Percentiles rank a stretch among this genome's conserved stretches.
Evolutionary conservation across 345 rosid species (phyloP).

Genomic region (Excoecaria agallocha): DNA sequence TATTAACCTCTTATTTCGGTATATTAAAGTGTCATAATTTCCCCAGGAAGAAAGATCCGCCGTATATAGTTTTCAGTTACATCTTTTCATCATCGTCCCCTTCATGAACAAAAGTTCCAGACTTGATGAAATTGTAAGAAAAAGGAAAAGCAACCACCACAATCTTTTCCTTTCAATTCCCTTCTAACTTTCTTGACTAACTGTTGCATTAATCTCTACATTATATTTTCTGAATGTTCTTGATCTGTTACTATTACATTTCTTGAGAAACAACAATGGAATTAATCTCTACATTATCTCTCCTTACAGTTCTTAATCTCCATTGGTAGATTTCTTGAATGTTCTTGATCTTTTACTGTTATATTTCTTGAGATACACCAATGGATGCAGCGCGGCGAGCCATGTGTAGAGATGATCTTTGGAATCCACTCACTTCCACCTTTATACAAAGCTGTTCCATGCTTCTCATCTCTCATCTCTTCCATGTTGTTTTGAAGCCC

Average conservation of each 20-base stretch:
- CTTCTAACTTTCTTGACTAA: neutral
- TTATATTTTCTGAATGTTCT: neutral
- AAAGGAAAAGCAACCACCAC: neutral
- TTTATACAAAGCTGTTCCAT: neutral
- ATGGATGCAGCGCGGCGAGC: slow-evolving; percentile 13
- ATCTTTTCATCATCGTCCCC: neutral
- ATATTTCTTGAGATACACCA: neutral
- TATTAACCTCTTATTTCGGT: neutral
- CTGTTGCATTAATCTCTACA: neutral
- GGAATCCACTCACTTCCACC: slow-evolving; percentile 5
- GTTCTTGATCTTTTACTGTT: neutral
- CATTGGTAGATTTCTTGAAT: neutral
- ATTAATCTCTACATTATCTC: no score
- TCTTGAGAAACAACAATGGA: slow-evolving; percentile 1
- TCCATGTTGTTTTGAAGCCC: slow-evolving; percentile 12
- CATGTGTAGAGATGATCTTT: slow-evolving; percentile 7
- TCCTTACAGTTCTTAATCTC: no score
- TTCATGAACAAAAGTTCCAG: neutral
- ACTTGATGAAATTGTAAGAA: neutral
- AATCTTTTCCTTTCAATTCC: neutral
- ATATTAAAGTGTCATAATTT: neutral
- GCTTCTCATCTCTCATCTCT: slow-evolving; percentile 10
- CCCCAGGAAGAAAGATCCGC: slow-evolving; percentile 2
- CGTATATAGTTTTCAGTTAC: neutral
- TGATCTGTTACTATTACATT: neutral